A percentile compares a stretch with the other conserved stretches of the same genome.
Conservation (phyloP, 2,329 filamentous ascomycete species). For the Diaporthe helianthi region DNA sequence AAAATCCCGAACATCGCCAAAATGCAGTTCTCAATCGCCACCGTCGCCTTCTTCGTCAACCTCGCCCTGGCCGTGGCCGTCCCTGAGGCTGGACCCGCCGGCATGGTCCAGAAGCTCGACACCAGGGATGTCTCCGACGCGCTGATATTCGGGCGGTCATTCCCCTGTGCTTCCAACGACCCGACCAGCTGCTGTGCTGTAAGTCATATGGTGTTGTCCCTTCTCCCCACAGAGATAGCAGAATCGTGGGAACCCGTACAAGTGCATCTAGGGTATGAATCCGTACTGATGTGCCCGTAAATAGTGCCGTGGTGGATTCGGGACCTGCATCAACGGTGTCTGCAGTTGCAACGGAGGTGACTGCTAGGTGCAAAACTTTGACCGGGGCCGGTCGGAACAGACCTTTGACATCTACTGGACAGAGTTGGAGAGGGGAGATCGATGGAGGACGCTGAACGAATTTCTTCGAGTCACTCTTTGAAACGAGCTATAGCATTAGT, state of each 20-base stretch:
- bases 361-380: constrained; percentile 2
- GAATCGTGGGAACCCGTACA: background rate
- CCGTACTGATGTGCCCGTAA: background rate
- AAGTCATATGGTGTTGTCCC: background rate
- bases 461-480: constrained; percentile 11
- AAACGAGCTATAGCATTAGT: constrained; percentile 7
- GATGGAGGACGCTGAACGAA: background rate
- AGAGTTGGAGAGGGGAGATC: background rate
- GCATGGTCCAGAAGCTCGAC: constrained; percentile 26
- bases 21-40: constrained; percentile 45
- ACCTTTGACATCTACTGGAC: background rate
- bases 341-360: constrained; percentile 27
- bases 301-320: constrained; percentile 27
- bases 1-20: constrained; percentile 8
- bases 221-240: no score
- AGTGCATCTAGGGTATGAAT: background rate
- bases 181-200: constrained; percentile 28
- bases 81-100: constrained; percentile 27
- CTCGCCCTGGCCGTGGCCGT: constrained; percentile 39
- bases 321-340: constrained; percentile 26
- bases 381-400: no score
- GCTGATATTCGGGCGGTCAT: constrained; percentile 11
- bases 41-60: constrained; percentile 39
- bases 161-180: constrained; percentile 14
- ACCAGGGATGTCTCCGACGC: constrained; percentile 6